These are phyloP conservation scores for Dendrobium chrysotoxum DNA, from an alignment of 106 monocot genomes.

Conservation along the genomic window DNA sequence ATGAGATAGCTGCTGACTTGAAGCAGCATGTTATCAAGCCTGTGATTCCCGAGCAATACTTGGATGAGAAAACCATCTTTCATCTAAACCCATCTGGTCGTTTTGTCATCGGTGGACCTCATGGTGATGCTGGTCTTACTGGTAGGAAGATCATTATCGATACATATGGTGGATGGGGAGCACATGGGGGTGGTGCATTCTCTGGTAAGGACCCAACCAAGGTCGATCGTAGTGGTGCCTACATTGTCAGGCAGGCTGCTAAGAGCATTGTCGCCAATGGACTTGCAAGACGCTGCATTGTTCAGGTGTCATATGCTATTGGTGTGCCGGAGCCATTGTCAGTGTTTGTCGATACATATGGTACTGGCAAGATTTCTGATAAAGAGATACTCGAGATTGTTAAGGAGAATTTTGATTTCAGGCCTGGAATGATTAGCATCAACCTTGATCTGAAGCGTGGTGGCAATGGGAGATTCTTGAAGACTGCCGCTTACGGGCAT, in stretches of 20 bases:
- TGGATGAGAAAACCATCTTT: slow-evolving; percentile 18
- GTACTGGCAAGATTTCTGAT: slow-evolving; percentile 45
- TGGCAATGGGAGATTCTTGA: slow-evolving; percentile 31
- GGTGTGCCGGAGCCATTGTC: slow-evolving; percentile 45
- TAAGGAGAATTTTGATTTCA: slow-evolving; percentile 49
- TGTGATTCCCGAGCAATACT: slow-evolving; percentile 9
- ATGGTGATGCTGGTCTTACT: slow-evolving; percentile 15
- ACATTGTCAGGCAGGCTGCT: slow-evolving; percentile 23
- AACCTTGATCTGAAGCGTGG: slow-evolving; percentile 45
- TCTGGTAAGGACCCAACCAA: slow-evolving; percentile 19
- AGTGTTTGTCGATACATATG: slow-evolving; percentile 43
- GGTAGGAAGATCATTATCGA: slow-evolving; percentile 16
- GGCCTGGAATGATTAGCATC: slow-evolving; percentile 46
- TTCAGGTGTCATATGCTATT: slow-evolving; percentile 44
- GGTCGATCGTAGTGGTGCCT: slow-evolving; percentile 16
- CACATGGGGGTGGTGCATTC: slow-evolving; percentile 16
- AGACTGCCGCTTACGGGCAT: slow-evolving; percentile 44
- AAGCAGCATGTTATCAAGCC: slow-evolving; percentile 17
- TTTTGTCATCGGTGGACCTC: slow-evolving; percentile 13
- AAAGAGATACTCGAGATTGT: slow-evolving; percentile 44
- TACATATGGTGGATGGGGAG: slow-evolving; percentile 18
- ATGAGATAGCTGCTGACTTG: slow-evolving; percentile 9
- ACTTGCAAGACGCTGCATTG: slow-evolving; percentile 39
- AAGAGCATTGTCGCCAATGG: slow-evolving; percentile 34
- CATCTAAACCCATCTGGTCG: slow-evolving; percentile 13